Conservation (phyloP, 441 rosid genomes). For the Brassica hybrid region DNA sequence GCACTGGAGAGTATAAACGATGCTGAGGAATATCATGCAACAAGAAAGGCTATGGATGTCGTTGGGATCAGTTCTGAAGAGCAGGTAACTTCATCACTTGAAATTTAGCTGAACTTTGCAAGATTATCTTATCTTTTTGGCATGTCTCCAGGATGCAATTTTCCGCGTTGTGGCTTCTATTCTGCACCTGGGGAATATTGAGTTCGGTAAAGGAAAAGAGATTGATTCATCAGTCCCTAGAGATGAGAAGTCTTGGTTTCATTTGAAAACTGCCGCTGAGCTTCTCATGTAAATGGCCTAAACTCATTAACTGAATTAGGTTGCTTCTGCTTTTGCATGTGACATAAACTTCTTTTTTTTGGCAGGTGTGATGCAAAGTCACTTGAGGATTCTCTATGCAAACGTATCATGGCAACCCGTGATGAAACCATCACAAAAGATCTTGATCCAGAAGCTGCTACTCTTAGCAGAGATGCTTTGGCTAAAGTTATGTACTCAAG, state of each 20-base stretch:
- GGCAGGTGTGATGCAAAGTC: conserved; percentile 85
- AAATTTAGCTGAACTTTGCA: conserved; percentile 3
- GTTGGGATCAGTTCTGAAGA: conserved; percentile 81
- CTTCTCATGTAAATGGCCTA: conserved; percentile 66
- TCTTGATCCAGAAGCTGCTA: conserved; percentile 90
- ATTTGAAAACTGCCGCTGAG: conserved; percentile 84
- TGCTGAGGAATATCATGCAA: conserved; percentile 72
- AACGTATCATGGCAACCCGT: conserved; percentile 93
- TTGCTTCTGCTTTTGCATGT: conserved; percentile 23
- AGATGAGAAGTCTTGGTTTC: conserved; percentile 90
- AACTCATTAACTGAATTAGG: conserved; percentile 20
- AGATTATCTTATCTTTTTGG: conserved; percentile 3
- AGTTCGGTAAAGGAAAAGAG: conserved; percentile 87
- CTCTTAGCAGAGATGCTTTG: conserved; percentile 83
- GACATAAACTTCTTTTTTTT: conserved; percentile 17
- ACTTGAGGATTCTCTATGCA: conserved; percentile 92
- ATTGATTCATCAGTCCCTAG: conserved; percentile 83
- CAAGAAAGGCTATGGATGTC: conserved; percentile 89
- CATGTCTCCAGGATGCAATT: conserved; percentile 65
- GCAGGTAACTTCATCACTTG: conserved; percentile 63
- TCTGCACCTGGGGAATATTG: conserved; percentile 92
- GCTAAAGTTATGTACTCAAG: conserved; percentile 90
- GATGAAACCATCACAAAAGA: conserved; percentile 95
- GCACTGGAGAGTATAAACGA: conserved; percentile 80
- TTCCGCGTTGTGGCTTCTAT: conserved; percentile 91